Conservation (phyloP, 2,329 filamentous ascomycete species). For the Knufia fluminis region DNA sequence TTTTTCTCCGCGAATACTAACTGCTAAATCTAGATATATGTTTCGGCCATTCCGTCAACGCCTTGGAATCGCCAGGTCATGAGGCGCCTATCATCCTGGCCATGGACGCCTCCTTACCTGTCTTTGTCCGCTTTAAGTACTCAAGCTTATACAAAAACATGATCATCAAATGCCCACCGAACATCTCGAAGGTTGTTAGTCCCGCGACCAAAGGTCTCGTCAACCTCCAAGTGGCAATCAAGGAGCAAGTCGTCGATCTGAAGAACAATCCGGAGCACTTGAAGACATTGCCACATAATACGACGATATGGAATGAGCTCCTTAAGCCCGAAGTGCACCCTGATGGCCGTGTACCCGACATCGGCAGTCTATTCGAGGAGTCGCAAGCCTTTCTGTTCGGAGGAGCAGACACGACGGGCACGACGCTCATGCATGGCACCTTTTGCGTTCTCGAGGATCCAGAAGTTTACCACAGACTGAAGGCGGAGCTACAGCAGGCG, state of each 20-base stretch:
- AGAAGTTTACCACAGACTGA: conserved; percentile 27
- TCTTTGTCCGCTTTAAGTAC: conserved; percentile 21
- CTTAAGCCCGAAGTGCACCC: conserved; percentile 26
- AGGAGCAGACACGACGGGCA: conserved; percentile 38
- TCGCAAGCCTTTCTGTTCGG: conserved; percentile 39
- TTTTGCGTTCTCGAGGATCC: conserved; percentile 34
- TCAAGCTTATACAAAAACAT: conserved; percentile 28
- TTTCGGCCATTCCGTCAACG: conserved; percentile 22
- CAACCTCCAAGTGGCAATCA: conserved; percentile 29
- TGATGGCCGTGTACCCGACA: conserved; percentile 26
- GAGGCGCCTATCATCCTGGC: conserved; percentile 21
- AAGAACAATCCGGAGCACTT: conserved; percentile 23
- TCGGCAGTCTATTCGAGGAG: conserved; percentile 35
- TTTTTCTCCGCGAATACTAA: too few species aligned
- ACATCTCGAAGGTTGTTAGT: conserved; percentile 29
- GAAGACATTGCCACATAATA: conserved; percentile 25
- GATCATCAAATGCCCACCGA: conserved; percentile 31
- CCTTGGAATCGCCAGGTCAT: conserved; percentile 18
- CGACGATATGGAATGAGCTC: conserved; percentile 32
- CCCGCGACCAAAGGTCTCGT: conserved; percentile 32
- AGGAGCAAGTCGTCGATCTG: conserved; percentile 22
- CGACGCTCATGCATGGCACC: conserved; percentile 33
- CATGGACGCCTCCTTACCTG: conserved; percentile 20
- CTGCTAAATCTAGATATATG: conserved; percentile 21
- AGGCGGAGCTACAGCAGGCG: conserved; percentile 29